Base-by-base conservation (phyloP, 352 stramenopile genomes). In the Globisporangium iwayamae region DNA sequence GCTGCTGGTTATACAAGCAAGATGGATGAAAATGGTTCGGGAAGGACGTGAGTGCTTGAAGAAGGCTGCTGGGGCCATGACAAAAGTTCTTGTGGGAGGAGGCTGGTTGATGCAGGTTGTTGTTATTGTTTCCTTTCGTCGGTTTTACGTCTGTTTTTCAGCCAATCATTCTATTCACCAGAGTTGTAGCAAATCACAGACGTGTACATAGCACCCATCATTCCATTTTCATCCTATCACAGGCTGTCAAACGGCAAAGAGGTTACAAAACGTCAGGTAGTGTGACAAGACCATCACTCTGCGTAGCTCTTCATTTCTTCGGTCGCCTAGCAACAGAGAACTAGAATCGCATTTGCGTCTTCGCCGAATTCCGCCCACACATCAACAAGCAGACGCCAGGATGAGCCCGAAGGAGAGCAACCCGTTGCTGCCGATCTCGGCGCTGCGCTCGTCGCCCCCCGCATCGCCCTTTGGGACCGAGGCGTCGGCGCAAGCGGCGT, bases 321-420 rank as follows among this genome's bases (percentile, higher is more conserved):
- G 50, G 11, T 57, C 9, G 41, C 41, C 14, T 47, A 14, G 22
- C 41, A 47, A 20, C 18, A 20, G 28, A 6, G 13, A 60, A 52
- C 1, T 6, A 61, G 22, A 38, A 60, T 46, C 36, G 36, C 36
- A 36, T 60, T 60, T 25, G 20, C 48, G 25, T 36, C 25, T 11
- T 20, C 25, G 28, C 13, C 38, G 38, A 52, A 18, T 61, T 61
- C 22, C 38, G 38, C 34, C 5, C 20, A 16, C 30, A 30, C 53
- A n/a, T 16, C 48, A 25, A 16, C 16, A 6, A 6, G 16, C 30
- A 28, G 14, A 48, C 43, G 16, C n/a, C 22, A 30, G 16, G 9
- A 61, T 61, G 55, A 61, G 55, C 22, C 55, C 55, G 16, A 61
- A 38, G 28, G 55, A 61, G 55, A 61, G 38, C 22, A 61, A 61